phyloP scores from a whole-genome alignment of 495 filamentous ascomycete genomes.

The Symbiotaphrina buchneri region DNA sequence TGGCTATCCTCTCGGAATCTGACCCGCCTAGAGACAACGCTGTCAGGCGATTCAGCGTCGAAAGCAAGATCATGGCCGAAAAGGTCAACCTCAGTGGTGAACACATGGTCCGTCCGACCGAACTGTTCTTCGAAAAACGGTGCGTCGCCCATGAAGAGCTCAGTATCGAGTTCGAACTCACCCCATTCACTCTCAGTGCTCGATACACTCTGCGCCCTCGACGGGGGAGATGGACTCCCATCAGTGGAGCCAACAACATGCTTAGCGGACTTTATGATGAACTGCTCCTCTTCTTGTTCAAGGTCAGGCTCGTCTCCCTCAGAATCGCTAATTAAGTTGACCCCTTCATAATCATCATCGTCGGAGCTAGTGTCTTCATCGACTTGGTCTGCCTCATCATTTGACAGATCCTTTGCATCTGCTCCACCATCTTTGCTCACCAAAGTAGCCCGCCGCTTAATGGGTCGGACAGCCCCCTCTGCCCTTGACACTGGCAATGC shows the following conservation, averaged over 20 bases:
- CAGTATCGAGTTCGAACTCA: conserved; percentile 28
- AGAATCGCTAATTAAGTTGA: conserved; percentile 57
- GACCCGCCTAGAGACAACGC: conserved; percentile 21
- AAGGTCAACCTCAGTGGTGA: not conserved
- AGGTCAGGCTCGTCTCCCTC: conserved; percentile 58
- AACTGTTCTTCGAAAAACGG: conserved; percentile 27
- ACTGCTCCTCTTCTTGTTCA: conserved; percentile 46
- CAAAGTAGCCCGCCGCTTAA: no score
- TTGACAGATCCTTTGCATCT: conserved; percentile 4
- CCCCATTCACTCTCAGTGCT: conserved; percentile 32
- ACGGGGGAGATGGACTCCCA: conserved; percentile 14
- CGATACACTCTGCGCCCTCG: conserved; percentile 12
- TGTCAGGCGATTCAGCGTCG: conserved; percentile 18
- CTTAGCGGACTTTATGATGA: conserved; percentile 37
- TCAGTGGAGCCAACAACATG: conserved; percentile 7
- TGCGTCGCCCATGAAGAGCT: conserved; percentile 21
- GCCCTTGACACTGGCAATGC: no score
- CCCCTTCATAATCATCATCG: conserved; percentile 46
- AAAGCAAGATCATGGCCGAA: conserved; percentile 18
- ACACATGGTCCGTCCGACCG: not conserved
- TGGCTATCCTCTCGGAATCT: conserved; percentile 19
- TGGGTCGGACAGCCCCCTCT: no score
- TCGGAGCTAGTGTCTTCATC: conserved; percentile 23
- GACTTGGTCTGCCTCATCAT: conserved; percentile 16
- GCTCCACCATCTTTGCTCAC: not conserved